phyloP scores from a whole-genome alignment of 192 early-diverging fungal genomes.

The Backusella luteola region DNA sequence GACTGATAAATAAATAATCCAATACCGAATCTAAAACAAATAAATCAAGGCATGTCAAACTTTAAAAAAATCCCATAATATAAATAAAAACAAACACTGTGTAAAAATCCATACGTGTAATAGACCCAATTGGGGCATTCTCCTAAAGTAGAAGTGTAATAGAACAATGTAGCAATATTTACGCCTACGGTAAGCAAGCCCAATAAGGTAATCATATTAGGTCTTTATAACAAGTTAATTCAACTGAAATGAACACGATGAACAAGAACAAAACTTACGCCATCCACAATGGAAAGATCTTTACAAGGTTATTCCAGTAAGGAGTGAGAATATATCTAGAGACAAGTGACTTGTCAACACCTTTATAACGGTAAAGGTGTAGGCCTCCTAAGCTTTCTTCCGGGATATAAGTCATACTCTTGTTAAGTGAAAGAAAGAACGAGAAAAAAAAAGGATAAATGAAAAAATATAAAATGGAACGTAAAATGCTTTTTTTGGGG shows the following conservation, averaged over 20 bases:
- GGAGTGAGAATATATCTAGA: constrained; percentile 79
- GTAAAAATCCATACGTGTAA: constrained; percentile 52
- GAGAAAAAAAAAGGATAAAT: neutral
- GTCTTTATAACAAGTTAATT: constrained; percentile 38
- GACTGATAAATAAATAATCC: constrained; percentile 89
- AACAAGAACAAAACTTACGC: constrained; percentile 64
- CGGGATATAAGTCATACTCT: constrained; percentile 56
- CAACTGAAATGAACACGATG: neutral
- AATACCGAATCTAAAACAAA: constrained; percentile 51
- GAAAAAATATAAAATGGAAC: constrained; percentile 4
- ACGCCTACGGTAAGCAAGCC: constrained; percentile 78
- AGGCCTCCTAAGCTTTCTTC: constrained; percentile 69
- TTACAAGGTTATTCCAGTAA: constrained; percentile 91
- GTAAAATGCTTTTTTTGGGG: constrained; percentile 1
- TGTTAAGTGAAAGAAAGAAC: neutral
- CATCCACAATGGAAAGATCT: constrained; percentile 89
- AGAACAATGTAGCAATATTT: constrained; percentile 70
- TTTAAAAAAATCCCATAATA: constrained; percentile 4
- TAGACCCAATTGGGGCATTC: constrained; percentile 83
- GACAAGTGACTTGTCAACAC: constrained; percentile 81
- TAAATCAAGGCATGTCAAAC: neutral
- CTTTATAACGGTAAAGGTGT: constrained; percentile 75
- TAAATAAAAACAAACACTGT: neutral
- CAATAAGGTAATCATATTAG: constrained; percentile 88
- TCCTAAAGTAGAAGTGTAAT: constrained; percentile 72